Evolutionary conservation across 179 eudicot genomes (phyloP), one percentile per base, ranked within the genome.

Genomic region (Silene coronaria): DNA sequence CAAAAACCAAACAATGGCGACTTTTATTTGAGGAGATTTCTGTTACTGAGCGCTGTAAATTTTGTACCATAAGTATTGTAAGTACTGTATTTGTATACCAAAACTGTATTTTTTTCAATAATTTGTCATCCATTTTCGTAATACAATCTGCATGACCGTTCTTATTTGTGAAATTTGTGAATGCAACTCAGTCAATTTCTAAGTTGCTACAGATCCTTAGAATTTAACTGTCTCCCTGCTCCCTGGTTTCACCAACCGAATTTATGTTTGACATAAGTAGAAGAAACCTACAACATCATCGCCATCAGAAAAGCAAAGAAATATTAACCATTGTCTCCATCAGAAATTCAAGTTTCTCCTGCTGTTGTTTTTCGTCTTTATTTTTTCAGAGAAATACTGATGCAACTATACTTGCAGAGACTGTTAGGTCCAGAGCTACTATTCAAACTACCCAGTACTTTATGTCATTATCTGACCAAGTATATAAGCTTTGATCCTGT

Each of bases 381-480:
- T 60, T 22, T 34, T 30, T 30, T 5, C 26, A 26, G 65, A 12
- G 14, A 60, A 36, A 46, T 59, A 60, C 46, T 72, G 65, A 60
- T 75, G 58, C 27, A 53, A 16, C 30, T 19, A 11, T n/a, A 72
- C 71, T 30, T 67, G 64, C 22, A 19, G 58, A 59, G 84, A 81
- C 78, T 57, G 81, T 78, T 81, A 78, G 84, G 76, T 78, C 45
- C 68, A 26, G 36, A 77, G 64, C 74, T 78, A 24, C 76, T 67
- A 59, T 46, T 69, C 75, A 48, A 70, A 38, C n/a, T 46, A 8
- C 24, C 14, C 30, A 22, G 23, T 45, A 30, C 16, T 69, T 59
- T 58, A 28, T 66, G 73, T 45, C 53, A 55, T 63, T 26, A 51
- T 69, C 70, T 72, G 65, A 27, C 70, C 38, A 22, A 63, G 59